phyloP scores from a whole-genome alignment of 805 yeast genomes.

The Blastobotrys parvus region DNA sequence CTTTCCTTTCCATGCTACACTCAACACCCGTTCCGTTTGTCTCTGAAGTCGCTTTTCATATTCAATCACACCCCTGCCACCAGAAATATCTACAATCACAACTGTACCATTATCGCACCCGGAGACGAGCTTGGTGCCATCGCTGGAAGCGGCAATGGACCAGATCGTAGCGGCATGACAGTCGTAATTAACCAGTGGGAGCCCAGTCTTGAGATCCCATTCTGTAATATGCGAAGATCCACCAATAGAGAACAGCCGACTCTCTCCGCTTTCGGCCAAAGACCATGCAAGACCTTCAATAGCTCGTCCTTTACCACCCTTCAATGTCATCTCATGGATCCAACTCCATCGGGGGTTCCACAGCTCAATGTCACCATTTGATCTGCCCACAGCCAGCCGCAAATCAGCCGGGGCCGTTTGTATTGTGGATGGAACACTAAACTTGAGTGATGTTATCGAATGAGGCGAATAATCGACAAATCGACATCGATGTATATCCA shows the following conservation, averaged over 20 bases:
- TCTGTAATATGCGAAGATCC: conserved; percentile 88
- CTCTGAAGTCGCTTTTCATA: conserved; percentile 69
- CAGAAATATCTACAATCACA: conserved; percentile 73
- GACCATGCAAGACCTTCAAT: conserved; percentile 87
- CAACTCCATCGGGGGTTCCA: conserved; percentile 70
- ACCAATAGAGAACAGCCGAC: conserved; percentile 84
- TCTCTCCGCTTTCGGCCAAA: conserved; percentile 37
- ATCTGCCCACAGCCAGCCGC: conserved; percentile 83
- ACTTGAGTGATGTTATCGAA: conserved; percentile 71
- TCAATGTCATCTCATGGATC: conserved; percentile 64
- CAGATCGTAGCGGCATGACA: conserved; percentile 92
- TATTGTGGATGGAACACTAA: conserved; percentile 51
- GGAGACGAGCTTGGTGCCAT: conserved; percentile 61
- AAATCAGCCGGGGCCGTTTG: conserved; percentile 40
- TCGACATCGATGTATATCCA: conserved; percentile 84
- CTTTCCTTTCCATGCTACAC: conserved; percentile 66
- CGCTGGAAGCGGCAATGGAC: conserved; percentile 65
- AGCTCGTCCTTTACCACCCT: conserved; percentile 76
- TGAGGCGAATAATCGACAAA: conserved; percentile 86
- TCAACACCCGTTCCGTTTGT: conserved; percentile 73
- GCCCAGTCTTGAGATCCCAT: conserved; percentile 75
- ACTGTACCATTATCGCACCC: conserved; percentile 96
- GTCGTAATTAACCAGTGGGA: conserved; percentile 67
- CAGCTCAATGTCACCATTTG: conserved; percentile 90
- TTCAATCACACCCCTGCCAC: conserved; percentile 78